phyloP scores from a whole-genome alignment of 345 rosid genomes.

The Gynandropsis gynandra region DNA sequence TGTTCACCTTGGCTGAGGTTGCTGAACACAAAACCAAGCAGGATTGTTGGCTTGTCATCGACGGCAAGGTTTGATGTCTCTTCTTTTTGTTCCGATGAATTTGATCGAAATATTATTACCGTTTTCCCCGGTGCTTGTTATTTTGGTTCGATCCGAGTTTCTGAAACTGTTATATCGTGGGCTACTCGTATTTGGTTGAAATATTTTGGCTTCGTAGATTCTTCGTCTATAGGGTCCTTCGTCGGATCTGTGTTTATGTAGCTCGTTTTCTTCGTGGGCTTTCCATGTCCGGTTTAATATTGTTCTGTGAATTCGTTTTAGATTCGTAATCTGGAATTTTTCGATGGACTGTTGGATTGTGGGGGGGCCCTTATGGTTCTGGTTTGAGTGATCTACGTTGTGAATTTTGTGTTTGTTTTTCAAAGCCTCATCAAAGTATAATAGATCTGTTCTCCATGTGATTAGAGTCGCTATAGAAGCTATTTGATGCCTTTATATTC shows the following conservation, averaged over 20 bases:
- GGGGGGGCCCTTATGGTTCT: background rate
- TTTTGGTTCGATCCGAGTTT: no score
- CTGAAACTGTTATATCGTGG: no score
- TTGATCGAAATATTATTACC: background rate
- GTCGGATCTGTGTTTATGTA: background rate
- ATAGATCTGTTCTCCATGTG: background rate
- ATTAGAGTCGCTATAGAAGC: background rate
- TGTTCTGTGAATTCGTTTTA: background rate
- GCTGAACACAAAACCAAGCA: slow-evolving; percentile 45
- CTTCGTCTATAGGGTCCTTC: background rate
- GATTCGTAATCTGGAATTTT: background rate
- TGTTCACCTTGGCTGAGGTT: slow-evolving; percentile 49
- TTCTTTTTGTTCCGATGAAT: background rate
- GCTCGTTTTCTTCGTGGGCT: background rate
- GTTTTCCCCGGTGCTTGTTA: no score
- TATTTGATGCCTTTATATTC: slow-evolving; percentile 6
- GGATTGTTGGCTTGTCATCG: slow-evolving; percentile 69
- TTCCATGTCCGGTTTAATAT: background rate
- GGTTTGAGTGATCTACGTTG: slow-evolving; percentile 2
- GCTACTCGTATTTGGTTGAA: no score
- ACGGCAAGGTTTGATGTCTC: slow-evolving; percentile 43
- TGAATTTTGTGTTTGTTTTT: slow-evolving; percentile 2
- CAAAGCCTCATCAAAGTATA: background rate
- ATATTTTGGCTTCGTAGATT: background rate
- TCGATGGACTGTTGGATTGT: background rate